Evolutionary conservation across 2,329 filamentous ascomycete species (phyloP).

Genomic region (Colletotrichum sublineola): DNA sequence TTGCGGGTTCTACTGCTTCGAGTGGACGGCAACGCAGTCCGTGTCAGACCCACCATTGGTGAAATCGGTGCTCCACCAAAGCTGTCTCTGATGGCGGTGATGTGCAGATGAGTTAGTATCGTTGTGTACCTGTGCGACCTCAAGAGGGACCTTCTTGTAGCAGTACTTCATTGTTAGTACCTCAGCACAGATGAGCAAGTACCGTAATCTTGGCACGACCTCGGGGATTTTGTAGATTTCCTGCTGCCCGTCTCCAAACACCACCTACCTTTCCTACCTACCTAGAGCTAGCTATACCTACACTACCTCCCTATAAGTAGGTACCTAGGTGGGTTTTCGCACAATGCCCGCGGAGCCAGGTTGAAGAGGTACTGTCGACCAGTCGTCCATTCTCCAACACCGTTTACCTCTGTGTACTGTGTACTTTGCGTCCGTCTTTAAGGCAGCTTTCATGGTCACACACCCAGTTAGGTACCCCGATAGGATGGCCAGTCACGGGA

Average conservation of each 20-base stretch:
- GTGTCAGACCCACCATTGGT: slow-evolving; percentile 13
- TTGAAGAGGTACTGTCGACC: slow-evolving; percentile 4
- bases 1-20: too few species aligned
- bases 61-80: slow-evolving; percentile 12
- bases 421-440: background rate
- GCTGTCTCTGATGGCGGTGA: slow-evolving; percentile 8
- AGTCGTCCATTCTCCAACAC: too few species aligned
- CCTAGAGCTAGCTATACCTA: too few species aligned
- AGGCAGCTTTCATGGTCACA: background rate
- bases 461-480: too few species aligned
- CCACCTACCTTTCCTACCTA: too few species aligned
- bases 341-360: slow-evolving; percentile 1
- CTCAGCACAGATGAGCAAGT: too few species aligned
- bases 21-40: background rate
- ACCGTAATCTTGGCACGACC: slow-evolving; percentile 25
- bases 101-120: background rate
- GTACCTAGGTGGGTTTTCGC: background rate
- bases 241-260: background rate
- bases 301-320: background rate
- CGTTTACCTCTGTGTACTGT: background rate
- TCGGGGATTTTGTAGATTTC: too few species aligned
- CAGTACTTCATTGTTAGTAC: too few species aligned
- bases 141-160: too few species aligned
- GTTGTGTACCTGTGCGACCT: too few species aligned
- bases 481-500: slow-evolving; percentile 25